These are phyloP conservation scores for Mucor sp. DNA, from an alignment of 371 early-diverging fungal species.

Conservation along the genomic window DNA sequence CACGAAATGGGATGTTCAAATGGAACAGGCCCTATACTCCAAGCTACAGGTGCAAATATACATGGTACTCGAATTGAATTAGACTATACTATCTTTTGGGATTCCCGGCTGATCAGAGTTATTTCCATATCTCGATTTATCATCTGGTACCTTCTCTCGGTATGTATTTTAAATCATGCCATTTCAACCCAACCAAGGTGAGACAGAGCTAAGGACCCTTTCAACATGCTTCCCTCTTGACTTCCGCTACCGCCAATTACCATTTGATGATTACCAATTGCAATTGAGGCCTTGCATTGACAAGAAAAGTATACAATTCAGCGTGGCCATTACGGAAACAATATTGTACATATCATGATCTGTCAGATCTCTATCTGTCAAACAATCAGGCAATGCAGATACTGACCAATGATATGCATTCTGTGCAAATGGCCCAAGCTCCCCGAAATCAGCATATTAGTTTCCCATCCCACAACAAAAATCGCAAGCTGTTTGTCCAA, in stretches of 20 bases:
- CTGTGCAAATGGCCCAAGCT: neutral
- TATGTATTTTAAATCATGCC: neutral
- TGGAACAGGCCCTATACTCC: neutral
- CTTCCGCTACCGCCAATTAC: neutral
- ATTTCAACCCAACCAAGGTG: neutral
- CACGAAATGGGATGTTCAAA: neutral
- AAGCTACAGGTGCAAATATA: neutral
- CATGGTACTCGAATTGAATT: neutral
- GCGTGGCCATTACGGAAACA: neutral
- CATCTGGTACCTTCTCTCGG: neutral
- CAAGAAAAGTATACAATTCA: neutral
- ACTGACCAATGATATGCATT: neutral
- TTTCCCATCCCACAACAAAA: neutral
- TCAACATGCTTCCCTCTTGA: neutral
- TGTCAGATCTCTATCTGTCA: neutral
- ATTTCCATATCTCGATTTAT: neutral
- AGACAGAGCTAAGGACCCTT: neutral
- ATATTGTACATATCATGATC: neutral
- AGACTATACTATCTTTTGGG: neutral
- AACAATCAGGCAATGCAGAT: neutral
- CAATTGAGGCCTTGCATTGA: neutral
- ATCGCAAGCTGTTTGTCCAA: neutral
- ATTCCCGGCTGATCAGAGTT: neutral
- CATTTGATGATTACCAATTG: neutral
- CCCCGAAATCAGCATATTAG: neutral